Base-by-base conservation (phyloP, 2,329 filamentous ascomycete genomes). In the Monascus ruber region DNA sequence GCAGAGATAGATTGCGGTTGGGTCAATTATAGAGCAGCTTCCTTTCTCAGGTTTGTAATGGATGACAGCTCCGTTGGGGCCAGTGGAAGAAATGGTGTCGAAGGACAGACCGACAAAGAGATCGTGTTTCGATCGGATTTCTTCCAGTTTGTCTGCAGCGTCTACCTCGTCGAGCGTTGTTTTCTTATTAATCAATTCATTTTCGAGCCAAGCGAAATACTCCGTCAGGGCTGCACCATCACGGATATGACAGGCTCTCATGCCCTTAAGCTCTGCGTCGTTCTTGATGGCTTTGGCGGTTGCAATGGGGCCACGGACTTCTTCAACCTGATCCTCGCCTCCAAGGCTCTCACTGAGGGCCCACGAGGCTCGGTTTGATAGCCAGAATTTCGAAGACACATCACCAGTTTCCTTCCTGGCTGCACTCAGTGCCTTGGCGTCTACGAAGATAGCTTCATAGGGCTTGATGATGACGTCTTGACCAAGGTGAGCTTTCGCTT, bases 281-380 rank as follows among this genome's bases (percentile, higher is more conserved):
- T 95, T 98, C 68, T 98, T 98, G 59, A 96, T 71, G 5, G 91
- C 87, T 67, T 98, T 98, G 29, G 87, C 78, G 62, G 95, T 88
- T 4, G 80, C 81, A 42, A 98, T 76, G 1, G 87, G 88, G 53
- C 88, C 95, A 49, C 89, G 75, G 17, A 83, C 69, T 55, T 95
- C 88, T 39, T 95, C 87, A 2, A 94, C 85, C 43, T 81, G 78
- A 6, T 83, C 76, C 35, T 91, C 84, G 5, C 88, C 91, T 25
- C 91, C 91, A 1, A 98, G 71, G 27, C 85, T 83, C 38, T 86
- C 73, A 55, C 83, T 88, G 10, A 98, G 67, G 2, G 91, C 91
- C 91, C 91, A 98, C 0, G 89, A 96, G 2, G 84, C 85, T 59
- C 79, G 87, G 46, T 79, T 94, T 0, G 89, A 94, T 17, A 95